phyloP scores from a whole-genome alignment of 345 rosid genomes.

The Angophora floribunda region DNA sequence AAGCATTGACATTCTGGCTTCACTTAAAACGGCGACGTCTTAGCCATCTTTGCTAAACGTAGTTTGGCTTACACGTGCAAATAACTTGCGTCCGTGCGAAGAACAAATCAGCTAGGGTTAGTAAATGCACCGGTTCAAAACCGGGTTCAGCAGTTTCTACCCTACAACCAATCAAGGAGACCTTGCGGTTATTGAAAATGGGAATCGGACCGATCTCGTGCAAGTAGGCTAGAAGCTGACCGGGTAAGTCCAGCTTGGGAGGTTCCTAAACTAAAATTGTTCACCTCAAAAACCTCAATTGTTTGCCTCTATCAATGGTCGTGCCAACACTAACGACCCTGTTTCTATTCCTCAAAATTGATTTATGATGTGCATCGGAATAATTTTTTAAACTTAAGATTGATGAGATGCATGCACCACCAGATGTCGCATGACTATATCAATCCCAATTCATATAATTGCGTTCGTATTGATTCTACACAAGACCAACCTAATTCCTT shows the following conservation, averaged over 20 bases:
- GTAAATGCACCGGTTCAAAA: not conserved
- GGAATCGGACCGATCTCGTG: fast-evolving
- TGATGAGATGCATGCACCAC: fast-evolving
- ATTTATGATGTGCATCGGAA: fast-evolving
- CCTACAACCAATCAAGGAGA: fast-evolving
- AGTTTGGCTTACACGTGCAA: not conserved
- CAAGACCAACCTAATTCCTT: not conserved
- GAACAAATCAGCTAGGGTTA: not conserved
- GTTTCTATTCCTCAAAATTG: fast-evolving
- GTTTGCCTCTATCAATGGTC: not conserved
- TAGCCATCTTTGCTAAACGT: not conserved
- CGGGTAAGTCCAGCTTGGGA: fast-evolving
- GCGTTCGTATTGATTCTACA: not conserved
- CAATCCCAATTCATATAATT: not conserved
- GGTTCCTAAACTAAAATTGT: not conserved
- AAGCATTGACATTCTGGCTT: not conserved
- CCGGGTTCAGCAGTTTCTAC: not conserved
- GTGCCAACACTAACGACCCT: fast-evolving
- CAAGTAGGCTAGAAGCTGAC: fast-evolving
- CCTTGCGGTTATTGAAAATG: fast-evolving
- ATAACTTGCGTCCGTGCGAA: not conserved
- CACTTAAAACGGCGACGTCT: not conserved
- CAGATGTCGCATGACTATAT: fast-evolving
- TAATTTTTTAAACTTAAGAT: not conserved
- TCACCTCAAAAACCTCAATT: not conserved